Conservation (phyloP, 2,329 filamentous ascomycete genomes). For the Fusarium cyanostomum region DNA sequence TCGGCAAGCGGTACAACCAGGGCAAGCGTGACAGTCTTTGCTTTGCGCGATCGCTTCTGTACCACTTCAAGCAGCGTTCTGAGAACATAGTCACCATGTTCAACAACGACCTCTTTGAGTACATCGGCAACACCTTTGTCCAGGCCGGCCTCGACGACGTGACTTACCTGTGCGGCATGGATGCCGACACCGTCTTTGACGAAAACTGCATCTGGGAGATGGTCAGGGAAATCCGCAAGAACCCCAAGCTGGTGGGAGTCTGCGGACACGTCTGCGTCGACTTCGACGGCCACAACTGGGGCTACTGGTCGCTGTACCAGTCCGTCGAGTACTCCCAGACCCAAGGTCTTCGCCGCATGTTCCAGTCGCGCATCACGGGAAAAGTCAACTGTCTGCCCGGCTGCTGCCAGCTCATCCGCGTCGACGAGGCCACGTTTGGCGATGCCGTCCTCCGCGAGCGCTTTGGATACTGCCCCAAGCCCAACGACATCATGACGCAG, state of each 20-base stretch:
- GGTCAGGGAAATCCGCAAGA: conserved; percentile 54
- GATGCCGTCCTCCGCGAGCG: conserved; percentile 56
- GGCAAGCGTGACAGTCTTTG: conserved; percentile 61
- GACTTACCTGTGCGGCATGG: conserved; percentile 58
- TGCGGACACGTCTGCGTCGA: conserved; percentile 61
- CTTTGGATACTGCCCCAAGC: conserved; percentile 60
- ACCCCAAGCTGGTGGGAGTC: conserved; percentile 56
- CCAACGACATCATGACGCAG: conserved; percentile 58
- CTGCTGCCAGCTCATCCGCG: conserved; percentile 60
- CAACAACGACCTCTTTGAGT: conserved; percentile 54
- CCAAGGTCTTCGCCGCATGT: conserved; percentile 58
- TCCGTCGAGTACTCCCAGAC: conserved; percentile 60
- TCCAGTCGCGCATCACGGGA: conserved; percentile 59
- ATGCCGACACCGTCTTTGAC: conserved; percentile 59
- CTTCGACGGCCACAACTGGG: conserved; percentile 53
- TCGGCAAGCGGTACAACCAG: conserved; percentile 60
- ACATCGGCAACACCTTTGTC: conserved; percentile 52
- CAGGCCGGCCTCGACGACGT: conserved; percentile 51
- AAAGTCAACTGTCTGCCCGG: conserved; percentile 61
- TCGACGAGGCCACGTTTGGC: conserved; percentile 60
- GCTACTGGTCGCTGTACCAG: conserved; percentile 58
- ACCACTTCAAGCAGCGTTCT: conserved; percentile 57
- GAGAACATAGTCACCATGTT: conserved; percentile 57
- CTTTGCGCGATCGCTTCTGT: conserved; percentile 59
- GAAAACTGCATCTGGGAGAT: conserved; percentile 56